Base-by-base conservation (phyloP, 768 basidiomycete species). In the Calocera cornea region DNA sequence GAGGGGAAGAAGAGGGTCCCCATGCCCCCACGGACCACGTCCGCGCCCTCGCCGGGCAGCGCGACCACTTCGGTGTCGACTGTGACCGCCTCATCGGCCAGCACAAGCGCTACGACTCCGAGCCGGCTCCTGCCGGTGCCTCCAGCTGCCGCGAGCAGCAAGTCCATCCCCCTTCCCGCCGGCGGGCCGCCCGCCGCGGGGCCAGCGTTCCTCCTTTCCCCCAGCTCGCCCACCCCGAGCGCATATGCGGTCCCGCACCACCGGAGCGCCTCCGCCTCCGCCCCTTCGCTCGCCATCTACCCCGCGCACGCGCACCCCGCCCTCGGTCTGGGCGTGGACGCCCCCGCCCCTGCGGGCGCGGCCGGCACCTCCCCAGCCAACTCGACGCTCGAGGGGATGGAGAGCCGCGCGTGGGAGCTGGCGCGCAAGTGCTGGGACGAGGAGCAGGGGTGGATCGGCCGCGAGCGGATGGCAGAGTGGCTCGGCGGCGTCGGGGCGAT, bases 391-490 rank as follows among this genome's bases (percentile, higher is more conserved):
- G 54, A 60, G 5, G 31, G 27, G 73, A 78, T 64, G 75, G 77
- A 65, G 72, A 27, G 27, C 54, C 24, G 84, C 68, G 94, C 86
- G 1, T 85, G 84, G 72, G 87, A 87, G 64, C 76, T 91, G 49
- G 94, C 95, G 0, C 77, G 80, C 38, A 83, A 86, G 66, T 95
- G 90, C 76, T 92, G 90, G 84, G 82, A 84, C 34, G 92, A 94
- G 72, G 92, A 98, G 72, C 89, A 89, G 71, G 82, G 82, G 17
- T 95, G 94, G 74, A 75, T 95, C 72, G 80, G 85, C 16, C 87
- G 87, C 73, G 93, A 95, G 72, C 95, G 95, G 79, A 92, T 97
- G 72, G 94, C 95, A 0, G 93, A 97, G 76, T 99, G 92, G 87
- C 81, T 99, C 41, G 97, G 97, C 72, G 88, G 92, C 75, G 79